Percentiles rank a stretch among this genome's conserved stretches.
Evolutionary conservation across 305 asterid genomes (phyloP).

Genomic region (Fraxinus xanthoxyloides): DNA sequence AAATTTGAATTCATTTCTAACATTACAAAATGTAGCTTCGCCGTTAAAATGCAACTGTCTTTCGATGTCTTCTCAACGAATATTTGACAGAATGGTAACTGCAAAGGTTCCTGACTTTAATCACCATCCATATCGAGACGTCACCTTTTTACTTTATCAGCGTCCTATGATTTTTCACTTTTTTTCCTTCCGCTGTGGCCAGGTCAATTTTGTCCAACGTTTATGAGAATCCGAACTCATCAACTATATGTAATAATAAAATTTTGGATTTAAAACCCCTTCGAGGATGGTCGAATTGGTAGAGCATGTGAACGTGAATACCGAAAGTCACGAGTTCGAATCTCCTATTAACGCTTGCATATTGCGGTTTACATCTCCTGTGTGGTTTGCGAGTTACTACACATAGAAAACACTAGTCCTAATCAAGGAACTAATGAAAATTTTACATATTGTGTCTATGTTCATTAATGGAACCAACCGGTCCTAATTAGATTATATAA

Average conservation of each 20-base stretch:
- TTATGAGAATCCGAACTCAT: not conserved
- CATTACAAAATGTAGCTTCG: not conserved
- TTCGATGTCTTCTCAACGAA: slow-evolving; percentile 8
- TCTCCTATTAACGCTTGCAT: too few species aligned
- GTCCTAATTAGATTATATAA: not conserved
- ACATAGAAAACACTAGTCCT: too few species aligned
- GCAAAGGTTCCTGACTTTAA: slow-evolving; percentile 18
- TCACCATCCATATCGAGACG: slow-evolving; percentile 4
- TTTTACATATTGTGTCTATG: not conserved
- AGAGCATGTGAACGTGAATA: too few species aligned
- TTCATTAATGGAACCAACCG: not conserved
- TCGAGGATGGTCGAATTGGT: too few species aligned
- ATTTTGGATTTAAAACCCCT: not conserved
- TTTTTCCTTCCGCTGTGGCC: not conserved
- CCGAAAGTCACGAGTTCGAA: too few species aligned
- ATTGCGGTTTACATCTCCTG: too few species aligned
- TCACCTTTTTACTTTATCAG: slow-evolving; percentile 7
- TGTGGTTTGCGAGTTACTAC: too few species aligned
- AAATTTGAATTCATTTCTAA: not conserved
- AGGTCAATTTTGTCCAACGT: not conserved
- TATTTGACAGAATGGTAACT: slow-evolving; percentile 16
- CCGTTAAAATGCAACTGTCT: not conserved
- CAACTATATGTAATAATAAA: not conserved
- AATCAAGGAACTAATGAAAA: too few species aligned
- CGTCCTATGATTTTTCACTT: not conserved